phyloP scores from a whole-genome alignment of 495 filamentous ascomycete genomes.

The Paragyromitra xinjiangensis region DNA sequence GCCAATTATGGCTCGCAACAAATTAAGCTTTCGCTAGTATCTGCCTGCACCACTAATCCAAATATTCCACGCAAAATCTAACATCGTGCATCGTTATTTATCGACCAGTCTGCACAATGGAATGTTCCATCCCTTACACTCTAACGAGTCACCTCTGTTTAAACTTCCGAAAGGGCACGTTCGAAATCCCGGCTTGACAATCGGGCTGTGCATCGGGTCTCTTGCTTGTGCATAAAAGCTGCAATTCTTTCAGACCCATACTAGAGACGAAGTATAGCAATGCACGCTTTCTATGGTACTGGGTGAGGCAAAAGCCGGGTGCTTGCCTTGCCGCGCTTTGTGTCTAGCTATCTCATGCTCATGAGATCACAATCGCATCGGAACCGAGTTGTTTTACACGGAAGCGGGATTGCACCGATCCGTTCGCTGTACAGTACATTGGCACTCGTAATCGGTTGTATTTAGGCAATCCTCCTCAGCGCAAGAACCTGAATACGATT shows the following conservation, averaged over 20 bases:
- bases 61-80: background rate
- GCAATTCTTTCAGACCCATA: background rate
- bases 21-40: slow-evolving; percentile 13
- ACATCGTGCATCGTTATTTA: background rate
- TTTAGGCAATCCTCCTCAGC: background rate
- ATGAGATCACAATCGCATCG: slow-evolving; percentile 25
- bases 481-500: background rate
- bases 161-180: slow-evolving; percentile 4
- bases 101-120: background rate
- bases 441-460: background rate
- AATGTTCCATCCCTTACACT: slow-evolving; percentile 10
- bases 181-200: slow-evolving; percentile 8
- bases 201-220: background rate
- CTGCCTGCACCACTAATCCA: background rate
- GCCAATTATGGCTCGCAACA: background rate
- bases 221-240: background rate
- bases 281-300: slow-evolving; percentile 29
- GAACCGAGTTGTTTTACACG: background rate
- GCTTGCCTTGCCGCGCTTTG: background rate
- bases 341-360: slow-evolving; percentile 5
- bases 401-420: slow-evolving; percentile 5
- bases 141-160: slow-evolving; percentile 1
- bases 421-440: background rate
- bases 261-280: slow-evolving; percentile 3
- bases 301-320: slow-evolving; percentile 19